A percentile compares a stretch with the other conserved stretches of the same genome.
These are phyloP conservation scores for Fusarium xylarioides DNA, from an alignment of 2,329 filamentous ascomycete species.

Conservation along the genomic window DNA sequence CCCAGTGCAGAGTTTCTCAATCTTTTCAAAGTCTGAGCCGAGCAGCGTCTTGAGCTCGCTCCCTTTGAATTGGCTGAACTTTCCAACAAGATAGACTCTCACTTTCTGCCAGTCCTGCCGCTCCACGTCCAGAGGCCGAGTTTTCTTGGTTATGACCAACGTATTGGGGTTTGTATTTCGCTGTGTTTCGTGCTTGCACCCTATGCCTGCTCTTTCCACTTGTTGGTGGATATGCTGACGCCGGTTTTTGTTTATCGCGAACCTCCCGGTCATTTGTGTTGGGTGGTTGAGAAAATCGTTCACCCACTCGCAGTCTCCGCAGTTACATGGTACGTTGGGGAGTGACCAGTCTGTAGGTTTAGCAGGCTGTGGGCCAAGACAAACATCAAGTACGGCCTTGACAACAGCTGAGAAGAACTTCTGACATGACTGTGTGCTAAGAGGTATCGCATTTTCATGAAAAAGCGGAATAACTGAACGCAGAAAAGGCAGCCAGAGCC, in stretches of 20 bases:
- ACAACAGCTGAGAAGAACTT: conserved; percentile 38
- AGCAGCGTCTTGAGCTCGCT: conserved; percentile 5
- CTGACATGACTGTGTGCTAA: conserved; percentile 32
- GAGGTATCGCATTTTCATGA: background rate
- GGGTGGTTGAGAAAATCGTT: conserved; percentile 42
- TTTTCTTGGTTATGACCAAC: conserved; percentile 41
- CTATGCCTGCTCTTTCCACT: conserved; percentile 19
- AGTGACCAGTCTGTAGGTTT: background rate
- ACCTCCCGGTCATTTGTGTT: background rate
- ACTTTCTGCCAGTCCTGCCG: background rate
- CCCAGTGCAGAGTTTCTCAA: background rate
- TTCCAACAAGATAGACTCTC: background rate
- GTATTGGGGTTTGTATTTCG: conserved; percentile 10
- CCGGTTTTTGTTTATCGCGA: conserved; percentile 23
- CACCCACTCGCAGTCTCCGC: conserved; percentile 38
- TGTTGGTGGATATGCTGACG: conserved; percentile 37
- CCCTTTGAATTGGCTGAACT: background rate
- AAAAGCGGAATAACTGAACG: conserved; percentile 28
- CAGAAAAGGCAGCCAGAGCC: conserved; percentile 47
- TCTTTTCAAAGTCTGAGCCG: background rate
- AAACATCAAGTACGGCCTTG: conserved; percentile 33
- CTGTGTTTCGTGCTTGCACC: conserved; percentile 36
- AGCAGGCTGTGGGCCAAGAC: conserved; percentile 33
- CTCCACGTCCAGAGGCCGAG: background rate
- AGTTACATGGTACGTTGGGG: conserved; percentile 28